phyloP scores from a whole-genome alignment of 345 rosid genomes.

The Populus deltoides region DNA sequence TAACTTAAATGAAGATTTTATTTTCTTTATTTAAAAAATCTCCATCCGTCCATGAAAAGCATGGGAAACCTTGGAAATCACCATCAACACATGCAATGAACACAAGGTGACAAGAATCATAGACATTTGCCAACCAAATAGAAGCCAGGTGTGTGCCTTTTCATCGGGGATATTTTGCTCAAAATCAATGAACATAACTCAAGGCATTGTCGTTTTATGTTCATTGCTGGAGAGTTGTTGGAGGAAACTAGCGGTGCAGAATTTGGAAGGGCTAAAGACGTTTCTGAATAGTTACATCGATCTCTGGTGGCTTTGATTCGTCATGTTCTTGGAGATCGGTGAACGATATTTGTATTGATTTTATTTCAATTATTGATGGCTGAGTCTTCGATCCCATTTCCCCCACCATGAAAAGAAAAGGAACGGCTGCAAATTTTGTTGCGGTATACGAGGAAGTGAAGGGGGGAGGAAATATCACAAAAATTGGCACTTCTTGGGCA shows the following conservation, averaged over 20 bases:
- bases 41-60: conserved; percentile 17
- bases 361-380: conserved; percentile 6
- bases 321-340: background rate
- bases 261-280: background rate
- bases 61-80: conserved; percentile 2
- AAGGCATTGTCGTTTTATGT: conserved; percentile 4
- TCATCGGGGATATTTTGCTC: conserved; percentile 4
- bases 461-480: conserved; percentile 2
- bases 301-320: conserved; percentile 1
- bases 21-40: background rate
- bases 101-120: conserved; percentile 5
- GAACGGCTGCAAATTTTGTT: background rate
- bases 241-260: conserved; percentile 25
- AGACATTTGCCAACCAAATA: background rate
- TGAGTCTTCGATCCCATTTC: too few species aligned
- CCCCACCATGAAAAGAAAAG: background rate
- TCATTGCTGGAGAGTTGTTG: background rate
- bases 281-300: background rate
- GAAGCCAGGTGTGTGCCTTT: conserved; percentile 4
- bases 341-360: background rate
- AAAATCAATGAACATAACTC: conserved; percentile 3
- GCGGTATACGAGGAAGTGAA: too few species aligned
- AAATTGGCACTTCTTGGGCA: background rate
- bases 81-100: background rate
- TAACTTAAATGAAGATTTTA: background rate